These are phyloP conservation scores for Martiniozyma abietophila DNA, from an alignment of 805 yeast species.

Conservation along the genomic window DNA sequence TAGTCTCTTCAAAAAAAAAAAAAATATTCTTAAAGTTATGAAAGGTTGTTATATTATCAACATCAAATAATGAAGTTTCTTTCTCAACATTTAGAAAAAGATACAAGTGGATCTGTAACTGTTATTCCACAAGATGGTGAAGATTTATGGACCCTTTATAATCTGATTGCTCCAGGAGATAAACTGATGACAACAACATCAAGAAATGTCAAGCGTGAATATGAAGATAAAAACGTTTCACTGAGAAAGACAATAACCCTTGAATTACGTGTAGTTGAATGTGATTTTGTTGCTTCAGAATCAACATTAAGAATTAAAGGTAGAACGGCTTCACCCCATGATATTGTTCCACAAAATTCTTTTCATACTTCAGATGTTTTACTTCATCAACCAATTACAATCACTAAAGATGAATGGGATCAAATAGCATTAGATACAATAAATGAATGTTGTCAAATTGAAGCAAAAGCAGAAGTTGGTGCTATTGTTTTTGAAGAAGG, in stretches of 20 bases:
- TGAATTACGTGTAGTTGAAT: conserved; percentile 50
- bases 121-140: conserved; percentile 81
- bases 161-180: conserved; percentile 70
- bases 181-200: conserved; percentile 59
- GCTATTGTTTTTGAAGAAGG: conserved; percentile 94
- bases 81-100: conserved; percentile 42
- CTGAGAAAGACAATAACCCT: conserved; percentile 52
- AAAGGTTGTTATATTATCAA: too few species aligned
- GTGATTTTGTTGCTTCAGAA: conserved; percentile 73
- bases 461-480: conserved; percentile 80
- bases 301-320: conserved; percentile 77
- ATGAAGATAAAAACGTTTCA: conserved; percentile 18
- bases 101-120: conserved; percentile 54
- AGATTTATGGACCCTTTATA: conserved; percentile 84
- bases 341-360: conserved; percentile 75
- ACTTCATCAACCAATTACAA: conserved; percentile 55
- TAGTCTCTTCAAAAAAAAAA: too few species aligned
- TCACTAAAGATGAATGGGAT: conserved; percentile 77
- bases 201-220: conserved; percentile 44
- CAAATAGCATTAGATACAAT: conserved; percentile 53
- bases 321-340: conserved; percentile 53
- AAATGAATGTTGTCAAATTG: conserved; percentile 63
- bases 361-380: conserved; percentile 82
- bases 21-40: too few species aligned
- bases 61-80: conserved; percentile 42